Evolutionary conservation across 2,329 filamentous ascomycete species (phyloP), one percentile per base, ranked within the genome.

Genomic region (Venturia carpophila): DNA sequence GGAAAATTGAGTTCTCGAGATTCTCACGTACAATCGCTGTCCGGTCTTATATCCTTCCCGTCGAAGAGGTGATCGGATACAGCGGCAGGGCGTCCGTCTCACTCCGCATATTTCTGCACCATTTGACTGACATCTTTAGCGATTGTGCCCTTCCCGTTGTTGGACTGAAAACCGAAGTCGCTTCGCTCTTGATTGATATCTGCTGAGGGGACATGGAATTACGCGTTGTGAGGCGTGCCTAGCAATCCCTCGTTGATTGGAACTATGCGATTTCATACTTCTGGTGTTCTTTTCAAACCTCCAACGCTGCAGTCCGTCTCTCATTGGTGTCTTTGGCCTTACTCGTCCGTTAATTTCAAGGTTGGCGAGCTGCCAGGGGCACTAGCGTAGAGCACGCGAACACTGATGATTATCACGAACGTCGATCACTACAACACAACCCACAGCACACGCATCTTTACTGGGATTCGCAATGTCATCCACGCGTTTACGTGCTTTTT

Each of bases 401-500:
- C 5, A 13, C 52, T 5, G 5, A 15, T 5, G 3, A 10, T 37
- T n/a, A 58, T 58, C 52, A 37, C 52, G 52, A 58, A 58, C 17
- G 6, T 34, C 17, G 52, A 37, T 58, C 27, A 58, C 52, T 15
- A 37, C 52, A 58, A 37, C 49, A 30, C 30, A n/a, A 13, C 49
- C 49, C 49, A n/a, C 27, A 15, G 37, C 19, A 61, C 37, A 21
- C 39, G 11, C 39, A 39, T 11, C 56, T 43, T 27, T 27, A 43
- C 60, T 15, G 15, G 39, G 1, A 30, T 62, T 62, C 39, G 60
- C 60, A 45, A 62, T 62, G 30, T 37, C 30, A 47, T 43, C 10
- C 27, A 47, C 17, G 37, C 21, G n/a, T 47, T 41, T 43, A 24
- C 60, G 60, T 62, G 60, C 60, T 62, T 58, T 58, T 19, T 37